Conservation (phyloP, 2,329 filamentous ascomycete genomes). For the Fusarium napiforme region DNA sequence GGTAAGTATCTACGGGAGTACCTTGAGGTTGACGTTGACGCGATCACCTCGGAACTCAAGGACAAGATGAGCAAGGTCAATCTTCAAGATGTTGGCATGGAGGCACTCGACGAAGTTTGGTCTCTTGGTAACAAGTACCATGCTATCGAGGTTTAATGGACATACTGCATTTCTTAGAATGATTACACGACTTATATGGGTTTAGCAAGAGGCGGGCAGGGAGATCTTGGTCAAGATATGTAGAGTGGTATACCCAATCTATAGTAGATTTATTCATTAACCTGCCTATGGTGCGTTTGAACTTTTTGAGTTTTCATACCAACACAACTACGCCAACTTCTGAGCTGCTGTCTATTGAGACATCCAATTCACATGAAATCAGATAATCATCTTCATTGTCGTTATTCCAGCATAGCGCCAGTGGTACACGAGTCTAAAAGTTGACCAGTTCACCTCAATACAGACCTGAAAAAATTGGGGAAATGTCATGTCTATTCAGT, state of each 20-base stretch:
- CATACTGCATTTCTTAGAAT: background rate
- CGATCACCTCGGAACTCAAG: constrained; percentile 79
- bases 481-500: background rate
- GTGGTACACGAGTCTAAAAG: background rate
- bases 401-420: background rate
- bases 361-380: background rate
- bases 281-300: background rate
- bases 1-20: constrained; percentile 84
- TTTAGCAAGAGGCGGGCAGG: constrained; percentile 4
- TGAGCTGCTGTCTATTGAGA: background rate
- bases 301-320: background rate
- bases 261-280: background rate
- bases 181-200: background rate
- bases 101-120: constrained; percentile 33
- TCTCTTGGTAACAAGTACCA: constrained; percentile 24
- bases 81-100: constrained; percentile 17
- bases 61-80: constrained; percentile 56
- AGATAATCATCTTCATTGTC: background rate
- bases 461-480: too few species aligned
- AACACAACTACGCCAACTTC: background rate
- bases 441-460: background rate
- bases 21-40: constrained; percentile 80
- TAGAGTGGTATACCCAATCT: background rate
- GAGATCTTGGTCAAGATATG: background rate
- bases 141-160: constrained; percentile 6